These are phyloP conservation scores for Pigoraptor vietnamica DNA, from an alignment of 78 protist species.

Conservation along the genomic window DNA sequence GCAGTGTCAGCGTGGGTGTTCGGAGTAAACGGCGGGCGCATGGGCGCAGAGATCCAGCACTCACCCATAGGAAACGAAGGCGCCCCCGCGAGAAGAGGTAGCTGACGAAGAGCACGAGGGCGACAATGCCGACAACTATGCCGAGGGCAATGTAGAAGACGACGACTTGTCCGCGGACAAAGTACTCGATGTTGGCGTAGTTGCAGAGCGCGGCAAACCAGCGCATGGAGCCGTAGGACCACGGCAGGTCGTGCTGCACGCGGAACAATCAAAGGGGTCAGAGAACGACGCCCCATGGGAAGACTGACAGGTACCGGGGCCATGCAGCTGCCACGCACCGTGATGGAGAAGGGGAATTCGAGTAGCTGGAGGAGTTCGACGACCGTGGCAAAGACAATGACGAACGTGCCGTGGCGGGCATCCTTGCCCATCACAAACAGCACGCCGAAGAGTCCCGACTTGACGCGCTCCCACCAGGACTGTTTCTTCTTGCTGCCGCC, in stretches of 20 bases:
- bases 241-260: background rate
- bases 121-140: background rate
- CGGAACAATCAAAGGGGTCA: too few relatives aligned
- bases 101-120: background rate
- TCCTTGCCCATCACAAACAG: background rate
- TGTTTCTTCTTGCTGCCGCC: background rate
- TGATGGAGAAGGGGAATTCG: background rate
- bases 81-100: background rate
- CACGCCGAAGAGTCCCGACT: background rate
- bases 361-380: background rate
- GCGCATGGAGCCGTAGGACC: background rate
- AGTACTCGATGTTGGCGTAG: background rate
- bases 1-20: too few relatives aligned
- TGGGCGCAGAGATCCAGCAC: too few relatives aligned
- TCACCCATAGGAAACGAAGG: background rate
- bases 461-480: background rate
- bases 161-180: background rate
- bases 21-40: too few relatives aligned
- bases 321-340: too few relatives aligned
- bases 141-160: background rate
- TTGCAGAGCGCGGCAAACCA: background rate
- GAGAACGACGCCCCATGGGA: too few relatives aligned
- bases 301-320: too few relatives aligned
- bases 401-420: background rate
- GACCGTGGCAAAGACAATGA: background rate